These are phyloP conservation scores for Phragmites australis DNA, from an alignment of 176 grass and related monocot species.

Conservation along the genomic window DNA sequence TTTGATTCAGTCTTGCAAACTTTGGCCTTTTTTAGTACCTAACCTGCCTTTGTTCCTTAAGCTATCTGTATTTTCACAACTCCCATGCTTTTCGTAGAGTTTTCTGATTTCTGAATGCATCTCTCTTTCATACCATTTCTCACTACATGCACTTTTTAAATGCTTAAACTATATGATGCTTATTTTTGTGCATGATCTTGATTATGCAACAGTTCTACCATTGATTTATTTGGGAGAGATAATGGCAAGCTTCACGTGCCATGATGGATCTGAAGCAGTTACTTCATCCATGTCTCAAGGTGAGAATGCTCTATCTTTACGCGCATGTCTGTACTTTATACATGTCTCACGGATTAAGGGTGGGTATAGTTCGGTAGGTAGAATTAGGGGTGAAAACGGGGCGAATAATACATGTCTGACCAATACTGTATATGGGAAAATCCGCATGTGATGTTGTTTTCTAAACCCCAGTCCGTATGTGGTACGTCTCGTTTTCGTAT, in stretches of 20 bases:
- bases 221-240: background rate
- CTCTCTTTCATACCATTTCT: background rate
- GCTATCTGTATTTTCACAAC: background rate
- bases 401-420: background rate
- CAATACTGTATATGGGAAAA: background rate
- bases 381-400: background rate
- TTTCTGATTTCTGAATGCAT: background rate
- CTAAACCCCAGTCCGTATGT: background rate
- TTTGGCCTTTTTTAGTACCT: background rate
- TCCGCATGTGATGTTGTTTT: background rate
- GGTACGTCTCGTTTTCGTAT: background rate
- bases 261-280: background rate
- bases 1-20: background rate
- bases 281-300: constrained; percentile 16
- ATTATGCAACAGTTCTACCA: background rate
- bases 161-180: background rate
- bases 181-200: background rate
- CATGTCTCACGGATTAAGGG: background rate
- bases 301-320: constrained; percentile 1
- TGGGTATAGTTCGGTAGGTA: background rate
- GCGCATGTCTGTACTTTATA: background rate
- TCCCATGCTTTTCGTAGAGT: background rate
- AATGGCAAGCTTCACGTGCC: background rate
- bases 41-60: background rate
- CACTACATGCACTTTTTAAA: background rate